Base-by-base conservation (phyloP, 2,329 filamentous ascomycete species). In the Aspergillus sp. region DNA sequence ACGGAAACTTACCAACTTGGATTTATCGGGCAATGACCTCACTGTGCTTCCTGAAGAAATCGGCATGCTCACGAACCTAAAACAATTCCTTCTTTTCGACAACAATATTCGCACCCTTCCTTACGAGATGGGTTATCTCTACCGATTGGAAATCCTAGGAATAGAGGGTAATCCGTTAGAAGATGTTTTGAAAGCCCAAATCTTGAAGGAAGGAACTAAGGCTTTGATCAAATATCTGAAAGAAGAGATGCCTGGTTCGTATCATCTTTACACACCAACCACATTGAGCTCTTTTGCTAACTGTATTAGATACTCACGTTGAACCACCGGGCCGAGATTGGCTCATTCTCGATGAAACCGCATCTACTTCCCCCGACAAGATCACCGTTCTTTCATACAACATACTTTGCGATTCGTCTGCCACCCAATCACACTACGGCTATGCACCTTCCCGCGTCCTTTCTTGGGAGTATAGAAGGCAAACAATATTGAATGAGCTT, bases 21-120 rank as follows among this genome's bases (percentile, higher is more conserved):
- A 99, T 74, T 83, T 93, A 3, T 98, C 95, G 0, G 87, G 89
- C 77, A 99, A 99, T 74, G 86, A 93, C 61, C 82, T 99, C 59
- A 83, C 83, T 8, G 86, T 89, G 63, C 80, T 99, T 4, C 95
- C 95, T 1, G 85, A 90, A 20, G 93, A 99, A 78, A 86, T 99
- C 60, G 95, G 95, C 70, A 99, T 98, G 93, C 91, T 96, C 68
- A 95, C 93, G 27, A 95, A 93, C 66, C 80, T 99, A 55, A 92
- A 91, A 76, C 87, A 90, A 64, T 82, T 99, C 5, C 80, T 93
- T 27, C 81, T 97, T 2, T 97, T 96, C 73, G 92, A 96, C 78
- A 99, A 99, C 74, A 84, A 90, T 61, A 88, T 99, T 54, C 85
- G 86, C 60, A 87, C 86, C 20, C 81, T 99, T 24, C 95, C 95